Conservation (phyloP, 2,329 filamentous ascomycete species). For the Ophiosphaerella korrae region DNA sequence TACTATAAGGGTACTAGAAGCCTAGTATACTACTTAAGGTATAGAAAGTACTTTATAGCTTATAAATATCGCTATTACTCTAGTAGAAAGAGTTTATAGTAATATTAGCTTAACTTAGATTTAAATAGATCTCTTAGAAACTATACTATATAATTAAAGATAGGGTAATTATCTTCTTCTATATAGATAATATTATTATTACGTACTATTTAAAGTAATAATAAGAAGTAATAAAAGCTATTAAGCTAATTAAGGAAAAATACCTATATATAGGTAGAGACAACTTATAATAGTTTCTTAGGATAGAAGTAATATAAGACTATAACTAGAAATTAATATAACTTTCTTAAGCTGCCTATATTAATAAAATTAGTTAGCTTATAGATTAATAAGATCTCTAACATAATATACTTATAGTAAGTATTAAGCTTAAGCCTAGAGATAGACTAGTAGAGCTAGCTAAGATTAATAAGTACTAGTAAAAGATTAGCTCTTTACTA, state of each 20-base stretch:
- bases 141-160: slow-evolving; percentile 10
- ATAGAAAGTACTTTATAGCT: no score
- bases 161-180: slow-evolving; percentile 1
- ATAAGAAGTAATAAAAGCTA: background rate
- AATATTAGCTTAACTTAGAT: no score
- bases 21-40: no score
- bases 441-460: background rate
- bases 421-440: background rate
- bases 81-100: no score
- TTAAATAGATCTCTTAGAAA: no score
- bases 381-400: background rate
- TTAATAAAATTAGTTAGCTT: background rate
- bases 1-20: no score
- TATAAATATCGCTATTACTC: no score
- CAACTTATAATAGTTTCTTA: slow-evolving; percentile 13
- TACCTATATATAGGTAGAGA: slow-evolving; percentile 3
- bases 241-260: background rate
- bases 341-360: background rate
- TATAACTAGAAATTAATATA: background rate
- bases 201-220: background rate
- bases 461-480: slow-evolving; percentile 4
- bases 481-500: background rate
- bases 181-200: slow-evolving; percentile 8
- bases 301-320: slow-evolving; percentile 1
- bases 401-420: background rate